Evolutionary conservation across 1,139 yeast species (phyloP), one percentile per base, ranked within the genome.

Genomic region (Kodamaea plutei): DNA sequence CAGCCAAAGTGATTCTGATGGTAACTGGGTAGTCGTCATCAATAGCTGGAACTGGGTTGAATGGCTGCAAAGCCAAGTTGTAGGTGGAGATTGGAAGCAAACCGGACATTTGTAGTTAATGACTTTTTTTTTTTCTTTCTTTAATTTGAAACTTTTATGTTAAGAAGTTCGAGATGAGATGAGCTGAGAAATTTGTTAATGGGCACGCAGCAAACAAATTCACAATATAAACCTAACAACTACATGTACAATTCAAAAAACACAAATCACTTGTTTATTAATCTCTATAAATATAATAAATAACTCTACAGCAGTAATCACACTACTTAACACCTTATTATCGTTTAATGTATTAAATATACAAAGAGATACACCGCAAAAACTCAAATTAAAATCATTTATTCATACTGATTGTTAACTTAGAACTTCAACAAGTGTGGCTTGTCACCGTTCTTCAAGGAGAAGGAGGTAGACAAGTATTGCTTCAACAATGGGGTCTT

Each of bases 351-450:
- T 58, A 58, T 59, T 59, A 59, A 58, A 55, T 58, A 59, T 56
- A 59, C 64, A 59, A 52, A 56, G 33, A 18, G 20, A 34, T 47
- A 44, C 36, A 42, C 48, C 40, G 38, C 39, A 37, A n/a, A n/a
- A n/a, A 33, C 29, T 29, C 28, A 30, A 33, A 27, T 23, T 21
- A 21, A 17, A 21, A 21, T 21, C 23, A 21, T 21, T 21, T 21
- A 21, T 21, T 21, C 23, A 11, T 21, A 11, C 23, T 21, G 23
- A 16, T 20, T 16, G n/a, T n/a, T n/a, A n/a, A n/a, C n/a, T 28
- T 87, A 91, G 73, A 91, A 91, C 79, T 85, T 87, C 83, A 91
- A 88, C 70, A 85, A 84, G 75, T 91, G 98, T 63, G 98, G 99
- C 73, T 77, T 88, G 80, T 91, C 98, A 73, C 98, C 98, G 75